Evolutionary conservation across 2,329 filamentous ascomycete species (phyloP), one percentile per base, ranked within the genome.

Genomic region (Huntiella savannae): DNA sequence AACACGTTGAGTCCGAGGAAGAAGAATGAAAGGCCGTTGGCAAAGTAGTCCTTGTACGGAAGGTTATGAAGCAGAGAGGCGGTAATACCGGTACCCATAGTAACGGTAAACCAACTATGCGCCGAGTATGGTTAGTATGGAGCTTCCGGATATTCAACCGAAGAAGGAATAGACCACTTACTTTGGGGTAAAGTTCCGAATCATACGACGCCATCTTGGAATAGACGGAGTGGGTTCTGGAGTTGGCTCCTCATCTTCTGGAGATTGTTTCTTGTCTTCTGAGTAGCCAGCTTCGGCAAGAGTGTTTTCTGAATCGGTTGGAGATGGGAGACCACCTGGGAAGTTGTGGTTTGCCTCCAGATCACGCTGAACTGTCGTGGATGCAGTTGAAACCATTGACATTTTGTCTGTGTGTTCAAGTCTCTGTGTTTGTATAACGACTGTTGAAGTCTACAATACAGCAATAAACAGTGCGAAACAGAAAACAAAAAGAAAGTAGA

Each of bases 11-110:
- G 62, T 3, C 60, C 58, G 54, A 82, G 79, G 56, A 82, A 70
- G 44, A 67, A 54, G 40, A 75, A 68, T 1, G 74, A 72, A 13
- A 79, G 62, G 57, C 68, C 73, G 52, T 70, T 67, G 0, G 81
- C 61, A 64, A 70, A 77, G 4, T 52, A 49, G 1, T 65, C 64
- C 50, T 75, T 67, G 57, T 75, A 81, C 0, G 77, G 77, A 7
- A 81, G 64, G 13, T 69, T 68, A 52, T 72, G 64, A 12, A 82
- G 64, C 15, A 82, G 62, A 33, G 79, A 68, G 1, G 73, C 72
- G 5, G 77, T 71, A 36, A 82, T 73, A 17, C 77, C 79, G 0
- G 77, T 82, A 19, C 78, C 78, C 77, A 82, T 76, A 39, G 66
- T 74, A 33, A 70, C 65, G 2, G 68, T 62, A 55, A 75, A 76